Percentiles rank a stretch among this genome's conserved stretches.
These are phyloP conservation scores for Lagenidium giganteum DNA, from an alignment of 352 stramenopile species.

Conservation along the genomic window DNA sequence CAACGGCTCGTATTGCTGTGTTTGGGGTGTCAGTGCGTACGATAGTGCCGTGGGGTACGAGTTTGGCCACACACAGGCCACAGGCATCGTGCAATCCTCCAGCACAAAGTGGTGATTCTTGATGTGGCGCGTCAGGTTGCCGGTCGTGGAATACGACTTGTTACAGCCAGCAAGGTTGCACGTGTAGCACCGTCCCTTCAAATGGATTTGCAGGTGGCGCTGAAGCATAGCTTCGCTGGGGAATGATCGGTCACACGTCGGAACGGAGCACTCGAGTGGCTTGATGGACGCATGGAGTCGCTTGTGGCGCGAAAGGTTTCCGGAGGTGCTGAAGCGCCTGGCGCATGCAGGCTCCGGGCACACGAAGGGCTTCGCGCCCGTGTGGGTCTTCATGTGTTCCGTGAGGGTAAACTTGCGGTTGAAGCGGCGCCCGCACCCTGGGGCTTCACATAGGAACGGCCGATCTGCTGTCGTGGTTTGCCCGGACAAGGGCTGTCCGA, in stretches of 20 bases:
- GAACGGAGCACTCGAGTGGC: slow-evolving; percentile 32
- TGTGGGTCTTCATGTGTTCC: slow-evolving; percentile 79
- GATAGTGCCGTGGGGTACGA: no score
- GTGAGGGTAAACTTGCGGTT: slow-evolving; percentile 69
- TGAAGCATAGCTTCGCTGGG: slow-evolving; percentile 44
- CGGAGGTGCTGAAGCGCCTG: slow-evolving; percentile 73
- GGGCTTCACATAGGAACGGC: slow-evolving; percentile 40
- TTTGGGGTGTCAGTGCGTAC: no score
- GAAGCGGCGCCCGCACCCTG: slow-evolving; percentile 42
- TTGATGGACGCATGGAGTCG: slow-evolving; percentile 50
- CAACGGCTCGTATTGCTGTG: no score
- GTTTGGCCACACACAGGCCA: no score
- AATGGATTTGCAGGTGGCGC: slow-evolving; percentile 42
- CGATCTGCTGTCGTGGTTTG: slow-evolving; percentile 16
- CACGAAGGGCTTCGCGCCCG: slow-evolving; percentile 60
- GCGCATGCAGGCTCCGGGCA: slow-evolving; percentile 45
- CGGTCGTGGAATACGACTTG: slow-evolving; percentile 61
- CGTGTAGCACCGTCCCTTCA: slow-evolving; percentile 41
- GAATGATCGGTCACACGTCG: slow-evolving; percentile 40
- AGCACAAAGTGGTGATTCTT: slow-evolving; percentile 63
- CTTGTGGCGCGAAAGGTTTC: slow-evolving; percentile 56
- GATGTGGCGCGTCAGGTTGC: slow-evolving; percentile 67
- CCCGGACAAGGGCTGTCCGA: no score
- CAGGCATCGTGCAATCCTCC: no score
- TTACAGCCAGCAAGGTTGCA: slow-evolving; percentile 34